Conservation (phyloP, 768 basidiomycete genomes). For the Chlorophyllum brunneum region DNA sequence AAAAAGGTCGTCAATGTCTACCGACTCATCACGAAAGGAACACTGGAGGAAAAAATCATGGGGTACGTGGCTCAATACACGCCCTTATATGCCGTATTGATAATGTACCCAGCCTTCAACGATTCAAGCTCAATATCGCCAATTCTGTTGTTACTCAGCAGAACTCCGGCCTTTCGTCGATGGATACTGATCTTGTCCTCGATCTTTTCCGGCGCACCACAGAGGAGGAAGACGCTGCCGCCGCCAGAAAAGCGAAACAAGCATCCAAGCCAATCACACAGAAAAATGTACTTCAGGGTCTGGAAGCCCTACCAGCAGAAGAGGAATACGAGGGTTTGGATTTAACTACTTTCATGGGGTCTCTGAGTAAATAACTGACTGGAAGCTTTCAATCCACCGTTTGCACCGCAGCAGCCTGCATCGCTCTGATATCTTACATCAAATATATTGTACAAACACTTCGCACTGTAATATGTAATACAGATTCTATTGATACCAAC, state of each 20-base stretch:
- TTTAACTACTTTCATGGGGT: slow-evolving; percentile 83
- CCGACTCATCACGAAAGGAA: slow-evolving; percentile 93
- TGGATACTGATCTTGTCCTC: slow-evolving; percentile 96
- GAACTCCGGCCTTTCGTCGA: slow-evolving; percentile 87
- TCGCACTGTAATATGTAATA: slow-evolving; percentile 3
- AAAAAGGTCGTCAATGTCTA: slow-evolving; percentile 99
- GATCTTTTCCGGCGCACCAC: slow-evolving; percentile 87
- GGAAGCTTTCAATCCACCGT: no score
- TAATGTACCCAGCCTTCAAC: slow-evolving; percentile 67
- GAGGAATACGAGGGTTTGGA: slow-evolving; percentile 91
- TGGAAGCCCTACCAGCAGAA: slow-evolving; percentile 89
- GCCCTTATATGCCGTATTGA: slow-evolving; percentile 7
- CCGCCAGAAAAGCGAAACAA: slow-evolving; percentile 54
- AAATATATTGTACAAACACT: slow-evolving; percentile 11
- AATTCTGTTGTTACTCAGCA: slow-evolving; percentile 96
- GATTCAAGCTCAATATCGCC: slow-evolving; percentile 98
- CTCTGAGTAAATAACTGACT: slow-evolving; percentile 49
- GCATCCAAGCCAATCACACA: slow-evolving; percentile 58
- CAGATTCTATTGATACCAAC: slow-evolving; percentile 5
- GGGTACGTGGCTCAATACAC: slow-evolving; percentile 54
- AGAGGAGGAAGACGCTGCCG: slow-evolving; percentile 64
- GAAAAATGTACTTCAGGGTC: slow-evolving; percentile 82
- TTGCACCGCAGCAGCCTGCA: no score
- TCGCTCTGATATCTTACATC: slow-evolving; percentile 6
- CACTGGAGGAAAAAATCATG: slow-evolving; percentile 99